Evolutionary conservation across 1,284 basidiomycete species (phyloP).

Genomic region (Mixia osmundae): DNA sequence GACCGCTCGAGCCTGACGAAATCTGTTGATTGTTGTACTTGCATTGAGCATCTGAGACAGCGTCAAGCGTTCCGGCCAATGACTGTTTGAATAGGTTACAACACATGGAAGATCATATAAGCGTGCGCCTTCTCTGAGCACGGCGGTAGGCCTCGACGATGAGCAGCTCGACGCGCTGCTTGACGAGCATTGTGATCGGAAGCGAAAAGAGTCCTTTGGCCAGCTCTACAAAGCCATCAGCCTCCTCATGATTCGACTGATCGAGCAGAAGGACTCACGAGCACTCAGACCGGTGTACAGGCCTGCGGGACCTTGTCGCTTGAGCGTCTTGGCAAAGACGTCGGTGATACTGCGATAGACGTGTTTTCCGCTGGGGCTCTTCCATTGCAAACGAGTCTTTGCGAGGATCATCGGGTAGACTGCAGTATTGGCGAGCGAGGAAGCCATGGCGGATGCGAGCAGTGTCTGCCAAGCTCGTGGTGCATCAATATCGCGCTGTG

Average conservation of each 20-base stretch:
- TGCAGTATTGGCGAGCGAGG: conserved; percentile 18
- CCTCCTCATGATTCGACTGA: neutral
- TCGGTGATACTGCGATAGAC: conserved; percentile 13
- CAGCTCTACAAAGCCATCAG: conserved; percentile 29
- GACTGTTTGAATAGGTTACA: no score
- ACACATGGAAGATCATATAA: no score
- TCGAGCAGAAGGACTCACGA: conserved; percentile 20
- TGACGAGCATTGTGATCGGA: conserved; percentile 24
- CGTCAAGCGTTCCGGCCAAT: no score
- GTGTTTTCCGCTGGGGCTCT: conserved; percentile 18
- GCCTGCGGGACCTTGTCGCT: conserved; percentile 51
- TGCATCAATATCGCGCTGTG: conserved; percentile 16
- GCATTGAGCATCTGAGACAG: no score
- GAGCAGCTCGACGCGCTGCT: conserved; percentile 19
- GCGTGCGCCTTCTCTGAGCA: neutral
- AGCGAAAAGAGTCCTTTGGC: conserved; percentile 44
- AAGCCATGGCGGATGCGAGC: conserved; percentile 24
- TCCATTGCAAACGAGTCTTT: conserved; percentile 24
- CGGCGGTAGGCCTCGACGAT: conserved; percentile 7
- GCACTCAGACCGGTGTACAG: conserved; percentile 62
- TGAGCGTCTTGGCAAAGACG: conserved; percentile 26
- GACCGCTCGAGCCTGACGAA: no score
- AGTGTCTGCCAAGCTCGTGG: conserved; percentile 23
- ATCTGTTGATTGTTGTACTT: no score
- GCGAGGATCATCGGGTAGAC: conserved; percentile 24